Evolutionary conservation across 73 alveolate genomes (phyloP), one percentile per base, ranked within the genome.

Genomic region (Stentor coeruleus): DNA sequence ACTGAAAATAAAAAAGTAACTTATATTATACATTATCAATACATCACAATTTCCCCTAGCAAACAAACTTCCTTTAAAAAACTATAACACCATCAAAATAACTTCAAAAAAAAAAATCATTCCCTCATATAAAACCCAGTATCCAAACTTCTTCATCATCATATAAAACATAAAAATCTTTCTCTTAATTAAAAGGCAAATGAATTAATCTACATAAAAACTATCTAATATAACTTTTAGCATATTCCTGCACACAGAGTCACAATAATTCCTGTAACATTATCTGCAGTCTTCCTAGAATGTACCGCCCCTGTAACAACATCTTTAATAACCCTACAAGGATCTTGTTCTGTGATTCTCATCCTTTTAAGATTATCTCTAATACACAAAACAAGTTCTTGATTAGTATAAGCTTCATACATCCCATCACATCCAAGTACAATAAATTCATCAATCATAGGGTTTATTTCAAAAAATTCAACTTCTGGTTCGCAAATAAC

Each of bases 351-450:
- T 66, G 83, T 87, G 59, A 81, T 85, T 26, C 57, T 31, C 84
- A 83, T 83, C 66, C 59, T 59, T 58, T 74, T 83, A 1, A 91
- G 59, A 15, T 81, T 60, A 3, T 84, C 87, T 57, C 79, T 58
- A 2, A 94, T 94, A 76, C 82, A 83, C 37, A 86, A 91, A 60
- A 91, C 93, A 38, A 89, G 90, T 82, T 93, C 93, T 60, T 95
- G 85, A 57, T 85, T 85, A 42, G 81, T 81, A 74, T 79, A 87
- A 77, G 93, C 88, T 59, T 95, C 99, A 93, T 94, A 93, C 31
- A 95, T 84, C 31, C 99, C 99, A 85, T 95, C 99, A 86, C 99
- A 93, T 4, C 97, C 98, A 38, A 92, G 59, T 2, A 95, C 88
- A 6, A 95, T 81, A 85, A 93, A 95, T 33, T 95, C 98, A 74